Evolutionary conservation across 805 yeast species (phyloP).

Genomic region (Metschnikowia cerradonensis): DNA sequence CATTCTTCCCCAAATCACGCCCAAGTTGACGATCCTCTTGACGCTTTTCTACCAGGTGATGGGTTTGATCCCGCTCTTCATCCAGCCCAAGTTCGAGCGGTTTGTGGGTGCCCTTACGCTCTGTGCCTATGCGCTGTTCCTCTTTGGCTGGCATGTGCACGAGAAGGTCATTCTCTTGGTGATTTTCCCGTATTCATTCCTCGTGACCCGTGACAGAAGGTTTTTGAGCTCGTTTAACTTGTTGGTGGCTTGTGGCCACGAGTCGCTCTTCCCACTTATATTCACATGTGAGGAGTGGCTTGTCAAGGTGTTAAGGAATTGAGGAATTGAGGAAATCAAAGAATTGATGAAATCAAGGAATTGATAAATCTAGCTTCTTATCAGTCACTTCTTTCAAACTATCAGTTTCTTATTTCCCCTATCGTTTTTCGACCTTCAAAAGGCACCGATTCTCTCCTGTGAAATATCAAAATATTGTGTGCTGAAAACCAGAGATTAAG

Average conservation of each 20-base stretch:
- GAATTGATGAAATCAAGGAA: no score
- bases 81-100: constrained; percentile 70
- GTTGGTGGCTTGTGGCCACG: constrained; percentile 74
- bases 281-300: constrained; percentile 77
- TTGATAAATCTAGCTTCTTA: no score
- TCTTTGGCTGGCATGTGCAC: constrained; percentile 99
- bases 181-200: constrained; percentile 80
- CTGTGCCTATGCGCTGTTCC: constrained; percentile 85
- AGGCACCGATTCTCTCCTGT: no score
- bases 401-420: no score
- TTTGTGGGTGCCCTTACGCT: constrained; percentile 82
- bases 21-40: constrained; percentile 68
- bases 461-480: no score
- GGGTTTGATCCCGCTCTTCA: constrained; percentile 64
- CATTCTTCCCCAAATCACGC: constrained; percentile 76
- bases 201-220: constrained; percentile 67
- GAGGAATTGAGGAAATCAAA: no score
- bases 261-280: constrained; percentile 82
- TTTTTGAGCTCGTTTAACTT: constrained; percentile 68
- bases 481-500: no score
- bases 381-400: no score
- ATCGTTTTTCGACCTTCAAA: no score
- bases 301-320: constrained; percentile 49
- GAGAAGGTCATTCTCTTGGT: constrained; percentile 93
- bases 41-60: constrained; percentile 82